Base-by-base conservation (phyloP, 352 stramenopile species). In the Plasmopara halstedii region DNA sequence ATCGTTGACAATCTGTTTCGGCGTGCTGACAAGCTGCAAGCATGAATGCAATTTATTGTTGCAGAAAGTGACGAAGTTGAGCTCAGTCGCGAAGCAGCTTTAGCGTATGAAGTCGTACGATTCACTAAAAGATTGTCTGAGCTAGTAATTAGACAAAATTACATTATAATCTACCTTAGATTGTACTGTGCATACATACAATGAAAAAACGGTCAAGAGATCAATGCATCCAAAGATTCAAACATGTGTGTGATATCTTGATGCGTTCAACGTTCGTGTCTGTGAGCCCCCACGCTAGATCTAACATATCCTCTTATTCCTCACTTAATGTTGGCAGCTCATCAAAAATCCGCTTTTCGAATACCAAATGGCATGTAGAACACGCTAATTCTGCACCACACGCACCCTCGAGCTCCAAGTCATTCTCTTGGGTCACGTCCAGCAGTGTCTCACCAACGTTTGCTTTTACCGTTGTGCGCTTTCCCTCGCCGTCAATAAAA, bases 1-100 rank as follows among this genome's bases (percentile, higher is more conserved):
- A 95, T 99, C 21, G 94, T 99, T 41, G 91, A 97, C 62, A 97
- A 85, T 42, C 69, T 99, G 17, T 98, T 98, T 70, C 68, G 72
- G 48, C 79, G 73, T 31, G 75, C 74, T 19, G 82, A 93, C 15
- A 90, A 93, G 64, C 73, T 93, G 42, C 80, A 89, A 17, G 73
- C 64, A 53, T 93, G 79, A 54, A 10, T 29, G 25, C 25, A 29
- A 29, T 10, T 29, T 11, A 29, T 10, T 29, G n/a, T 29, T 29
- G 25, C 25, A 29, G 25, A 29, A 4, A 2, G n/a, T n/a, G n/a
- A n/a, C n/a, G n/a, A n/a, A n/a, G n/a, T n/a, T n/a, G n/a, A n/a
- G n/a, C n/a, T n/a, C n/a, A n/a, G n/a, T n/a, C n/a, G n/a, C n/a
- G n/a, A n/a, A n/a, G n/a, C n/a, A n/a, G n/a, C n/a, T n/a, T n/a